Conservation (phyloP, 139 green algal genomes). For the Micractinium conductrix region DNA sequence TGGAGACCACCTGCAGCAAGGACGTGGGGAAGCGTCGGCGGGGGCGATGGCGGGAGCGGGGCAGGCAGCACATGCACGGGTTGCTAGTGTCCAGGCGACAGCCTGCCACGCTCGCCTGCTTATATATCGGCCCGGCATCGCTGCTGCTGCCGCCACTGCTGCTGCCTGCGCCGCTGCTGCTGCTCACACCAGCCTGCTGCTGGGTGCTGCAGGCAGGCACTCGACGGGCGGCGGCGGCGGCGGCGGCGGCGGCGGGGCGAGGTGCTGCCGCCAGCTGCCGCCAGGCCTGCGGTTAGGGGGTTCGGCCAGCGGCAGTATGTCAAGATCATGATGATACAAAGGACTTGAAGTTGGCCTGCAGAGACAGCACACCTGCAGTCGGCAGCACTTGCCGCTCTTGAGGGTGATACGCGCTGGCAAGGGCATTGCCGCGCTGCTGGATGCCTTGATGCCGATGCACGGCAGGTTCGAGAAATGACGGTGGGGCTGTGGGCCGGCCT, state of each 20-base stretch:
- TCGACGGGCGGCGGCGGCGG: background rate
- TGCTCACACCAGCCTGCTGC: background rate
- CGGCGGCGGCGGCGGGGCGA: background rate
- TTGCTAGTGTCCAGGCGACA: background rate
- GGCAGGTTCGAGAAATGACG: too few species aligned
- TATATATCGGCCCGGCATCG: background rate
- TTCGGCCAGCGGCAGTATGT: too few species aligned
- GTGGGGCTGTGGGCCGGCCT: too few species aligned
- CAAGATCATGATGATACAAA: too few species aligned
- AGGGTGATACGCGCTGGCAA: too few species aligned
- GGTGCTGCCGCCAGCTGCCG: background rate
- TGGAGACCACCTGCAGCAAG: background rate
- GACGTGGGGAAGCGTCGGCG: too few species aligned
- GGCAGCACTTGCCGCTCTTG: background rate
- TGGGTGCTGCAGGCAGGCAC: background rate
- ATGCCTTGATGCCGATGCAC: too few species aligned
- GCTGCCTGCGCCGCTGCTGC: background rate
- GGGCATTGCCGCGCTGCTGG: too few species aligned
- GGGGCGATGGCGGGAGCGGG: background rate
- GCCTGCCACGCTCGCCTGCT: background rate
- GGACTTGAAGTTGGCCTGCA: too few species aligned
- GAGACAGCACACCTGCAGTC: too few species aligned
- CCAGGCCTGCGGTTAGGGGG: background rate
- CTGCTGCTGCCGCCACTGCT: slow-evolving; percentile 9
- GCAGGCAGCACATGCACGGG: too few species aligned